Percentiles rank a stretch among this genome's conserved stretches.
Evolutionary conservation across 2,329 filamentous ascomycete species (phyloP).

Genomic region (Aureobasidium subglaciale): DNA sequence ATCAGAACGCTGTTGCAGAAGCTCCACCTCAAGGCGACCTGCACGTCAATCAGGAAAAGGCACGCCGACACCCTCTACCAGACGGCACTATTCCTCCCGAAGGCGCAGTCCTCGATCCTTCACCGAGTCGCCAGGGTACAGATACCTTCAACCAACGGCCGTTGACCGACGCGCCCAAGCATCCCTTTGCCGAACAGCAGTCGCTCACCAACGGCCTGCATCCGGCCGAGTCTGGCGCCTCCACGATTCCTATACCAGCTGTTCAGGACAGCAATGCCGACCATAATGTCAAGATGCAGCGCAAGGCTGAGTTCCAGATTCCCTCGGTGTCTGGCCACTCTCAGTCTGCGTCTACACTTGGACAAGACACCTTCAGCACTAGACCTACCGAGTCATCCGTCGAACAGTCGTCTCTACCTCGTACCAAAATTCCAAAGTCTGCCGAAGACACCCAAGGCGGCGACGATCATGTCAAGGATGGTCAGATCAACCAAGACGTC

Average conservation of each 20-base stretch:
- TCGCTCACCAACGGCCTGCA: slow-evolving; percentile 26
- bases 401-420: slow-evolving; percentile 46
- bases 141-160: slow-evolving; percentile 30
- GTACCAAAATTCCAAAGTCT: slow-evolving; percentile 48
- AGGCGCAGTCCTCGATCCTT: slow-evolving; percentile 26
- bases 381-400: slow-evolving; percentile 42
- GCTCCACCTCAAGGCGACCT: slow-evolving; percentile 32
- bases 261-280: slow-evolving; percentile 23
- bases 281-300: slow-evolving; percentile 40
- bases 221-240: slow-evolving; percentile 32
- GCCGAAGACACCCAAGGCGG: slow-evolving; percentile 40
- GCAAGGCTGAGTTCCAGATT: slow-evolving; percentile 42
- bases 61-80: slow-evolving; percentile 37
- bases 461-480: slow-evolving; percentile 34
- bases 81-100: slow-evolving; percentile 45
- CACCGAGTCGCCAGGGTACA: slow-evolving; percentile 22
- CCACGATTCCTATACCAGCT: slow-evolving; percentile 34
- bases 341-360: slow-evolving; percentile 28
- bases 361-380: slow-evolving; percentile 51
- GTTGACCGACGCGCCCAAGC: slow-evolving; percentile 30
- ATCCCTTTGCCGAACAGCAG: slow-evolving; percentile 27
- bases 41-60: slow-evolving; percentile 40
- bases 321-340: slow-evolving; percentile 44
- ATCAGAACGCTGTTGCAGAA: slow-evolving; percentile 34
- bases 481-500: slow-evolving; percentile 48